Conservation (phyloP, 371 early-diverging fungal genomes). For the Haplosporangium sp. region DNA sequence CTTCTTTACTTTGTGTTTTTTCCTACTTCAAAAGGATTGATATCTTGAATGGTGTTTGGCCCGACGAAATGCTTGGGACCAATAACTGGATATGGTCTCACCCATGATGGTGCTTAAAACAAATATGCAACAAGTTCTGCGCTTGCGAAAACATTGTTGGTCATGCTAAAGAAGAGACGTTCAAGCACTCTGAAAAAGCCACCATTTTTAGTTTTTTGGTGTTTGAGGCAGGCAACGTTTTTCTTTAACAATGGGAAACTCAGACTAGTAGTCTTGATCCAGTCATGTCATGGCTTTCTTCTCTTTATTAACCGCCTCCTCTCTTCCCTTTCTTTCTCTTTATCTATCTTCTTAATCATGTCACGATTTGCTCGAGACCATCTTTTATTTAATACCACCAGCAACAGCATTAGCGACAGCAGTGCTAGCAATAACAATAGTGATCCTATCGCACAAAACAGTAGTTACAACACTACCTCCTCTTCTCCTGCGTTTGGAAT, state of each 20-base stretch:
- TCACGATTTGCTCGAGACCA: neutral
- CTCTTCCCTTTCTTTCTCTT: constrained; percentile 1
- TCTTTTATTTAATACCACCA: too few species aligned
- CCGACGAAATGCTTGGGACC: neutral
- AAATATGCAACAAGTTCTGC: neutral
- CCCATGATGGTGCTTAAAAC: neutral
- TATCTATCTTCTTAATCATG: neutral
- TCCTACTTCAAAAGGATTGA: too few species aligned
- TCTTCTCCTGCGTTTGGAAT: neutral
- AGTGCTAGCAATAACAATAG: neutral
- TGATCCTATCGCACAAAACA: constrained; percentile 6
- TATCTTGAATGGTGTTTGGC: neutral
- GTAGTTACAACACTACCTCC: constrained; percentile 12
- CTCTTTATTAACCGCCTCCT: neutral
- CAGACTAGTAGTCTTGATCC: too few species aligned
- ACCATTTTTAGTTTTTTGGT: neutral
- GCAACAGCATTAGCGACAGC: neutral
- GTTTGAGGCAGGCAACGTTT: neutral
- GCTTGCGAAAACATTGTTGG: neutral
- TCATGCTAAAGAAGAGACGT: too few species aligned
- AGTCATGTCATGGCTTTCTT: neutral
- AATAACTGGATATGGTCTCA: neutral
- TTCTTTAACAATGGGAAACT: too few species aligned
- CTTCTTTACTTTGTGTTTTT: too few species aligned
- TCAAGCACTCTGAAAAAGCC: neutral